Percentiles rank a stretch among this genome's conserved stretches.
These are phyloP conservation scores for Collybiopsis confluens DNA, from an alignment of 768 basidiomycete genomes.

Conservation along the genomic window DNA sequence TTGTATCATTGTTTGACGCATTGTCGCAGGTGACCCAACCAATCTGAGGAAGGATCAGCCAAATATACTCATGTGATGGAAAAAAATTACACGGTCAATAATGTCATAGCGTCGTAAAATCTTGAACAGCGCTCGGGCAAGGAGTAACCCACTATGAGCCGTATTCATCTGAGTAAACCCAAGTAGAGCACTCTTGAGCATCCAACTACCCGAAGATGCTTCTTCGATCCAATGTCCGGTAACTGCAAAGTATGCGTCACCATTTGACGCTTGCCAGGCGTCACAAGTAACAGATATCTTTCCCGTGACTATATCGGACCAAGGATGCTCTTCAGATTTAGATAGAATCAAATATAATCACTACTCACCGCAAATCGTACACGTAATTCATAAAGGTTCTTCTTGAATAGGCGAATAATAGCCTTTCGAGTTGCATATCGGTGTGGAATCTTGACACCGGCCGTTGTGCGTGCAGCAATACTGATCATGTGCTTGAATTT, in stretches of 20 bases:
- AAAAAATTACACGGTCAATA: slow-evolving; percentile 21
- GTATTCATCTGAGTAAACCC: slow-evolving; percentile 34
- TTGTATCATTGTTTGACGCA: slow-evolving; percentile 32
- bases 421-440: slow-evolving; percentile 12
- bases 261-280: slow-evolving; percentile 36
- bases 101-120: slow-evolving; percentile 23
- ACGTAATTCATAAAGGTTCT: slow-evolving; percentile 12
- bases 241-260: slow-evolving; percentile 33
- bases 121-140: slow-evolving; percentile 35
- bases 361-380: slow-evolving; percentile 17
- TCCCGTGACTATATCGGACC: slow-evolving; percentile 16
- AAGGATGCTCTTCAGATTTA: background rate
- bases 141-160: slow-evolving; percentile 28
- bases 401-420: slow-evolving; percentile 20
- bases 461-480: slow-evolving; percentile 20
- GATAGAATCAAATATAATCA: background rate
- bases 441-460: slow-evolving; percentile 20
- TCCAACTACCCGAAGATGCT: slow-evolving; percentile 18
- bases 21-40: slow-evolving; percentile 34
- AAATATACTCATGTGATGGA: background rate
- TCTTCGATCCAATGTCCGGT: slow-evolving; percentile 36
- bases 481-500: slow-evolving; percentile 21
- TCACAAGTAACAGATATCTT: slow-evolving; percentile 32
- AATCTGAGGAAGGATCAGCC: slow-evolving; percentile 17
- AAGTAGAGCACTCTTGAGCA: slow-evolving; percentile 24